Percentiles rank a stretch among this genome's conserved stretches.
These are phyloP conservation scores for Pseudocercospora eumusae DNA, from an alignment of 2,329 filamentous ascomycete species.

Conservation along the genomic window DNA sequence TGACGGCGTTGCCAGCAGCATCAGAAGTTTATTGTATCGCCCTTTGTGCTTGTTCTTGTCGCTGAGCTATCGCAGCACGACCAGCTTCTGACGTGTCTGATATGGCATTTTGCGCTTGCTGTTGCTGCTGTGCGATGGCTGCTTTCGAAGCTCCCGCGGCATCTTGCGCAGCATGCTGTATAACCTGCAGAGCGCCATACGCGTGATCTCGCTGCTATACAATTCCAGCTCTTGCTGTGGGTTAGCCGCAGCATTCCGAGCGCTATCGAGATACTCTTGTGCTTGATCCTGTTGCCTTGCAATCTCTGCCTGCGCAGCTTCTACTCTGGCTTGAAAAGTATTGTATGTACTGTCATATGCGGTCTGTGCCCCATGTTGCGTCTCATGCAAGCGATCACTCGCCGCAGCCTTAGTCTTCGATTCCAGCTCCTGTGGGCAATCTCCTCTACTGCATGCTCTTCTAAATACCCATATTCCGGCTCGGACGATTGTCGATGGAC, in stretches of 20 bases:
- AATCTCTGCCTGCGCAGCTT: neutral
- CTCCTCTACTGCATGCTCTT: conserved; percentile 21
- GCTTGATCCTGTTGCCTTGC: neutral
- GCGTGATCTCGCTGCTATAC: conserved; percentile 7
- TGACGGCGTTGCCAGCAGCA: conserved; percentile 5
- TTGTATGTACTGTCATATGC: neutral
- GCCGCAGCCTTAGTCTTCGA: conserved; percentile 20
- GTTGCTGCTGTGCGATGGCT: neutral
- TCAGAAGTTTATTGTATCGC: conserved; percentile 15
- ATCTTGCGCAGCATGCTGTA: conserved; percentile 1
- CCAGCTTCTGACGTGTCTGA: conserved; percentile 9
- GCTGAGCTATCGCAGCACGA: conserved; percentile 8
- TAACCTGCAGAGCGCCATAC: neutral
- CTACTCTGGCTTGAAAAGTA: neutral
- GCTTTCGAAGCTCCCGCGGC: conserved; percentile 3
- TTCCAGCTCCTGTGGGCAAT: conserved; percentile 22
- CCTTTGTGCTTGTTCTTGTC: conserved; percentile 11
- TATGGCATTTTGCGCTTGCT: conserved; percentile 9
- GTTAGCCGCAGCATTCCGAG: neutral
- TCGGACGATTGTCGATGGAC: conserved; percentile 15
- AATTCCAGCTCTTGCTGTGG: conserved; percentile 11
- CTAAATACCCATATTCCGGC: conserved; percentile 28
- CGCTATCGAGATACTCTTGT: neutral
- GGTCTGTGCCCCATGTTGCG: conserved; percentile 11
- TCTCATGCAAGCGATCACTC: conserved; percentile 11